phyloP scores from a whole-genome alignment of 768 basidiomycete genomes.

The Sarcomyxa edulis region DNA sequence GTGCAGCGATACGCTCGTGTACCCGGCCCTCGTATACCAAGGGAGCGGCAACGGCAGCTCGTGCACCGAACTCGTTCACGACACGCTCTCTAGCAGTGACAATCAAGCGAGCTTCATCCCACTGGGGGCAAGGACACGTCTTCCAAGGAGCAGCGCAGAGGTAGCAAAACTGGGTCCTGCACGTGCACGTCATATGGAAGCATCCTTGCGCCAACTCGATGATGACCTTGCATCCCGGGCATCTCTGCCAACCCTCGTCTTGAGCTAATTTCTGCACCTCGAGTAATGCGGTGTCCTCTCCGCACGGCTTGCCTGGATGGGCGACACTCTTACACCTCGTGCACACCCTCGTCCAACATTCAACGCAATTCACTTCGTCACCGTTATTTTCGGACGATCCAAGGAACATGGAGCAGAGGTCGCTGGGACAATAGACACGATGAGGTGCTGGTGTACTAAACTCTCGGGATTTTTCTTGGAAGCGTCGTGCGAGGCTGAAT shows the following conservation, averaged over 20 bases:
- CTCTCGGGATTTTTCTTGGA: constrained; percentile 45
- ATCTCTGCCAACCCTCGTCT: constrained; percentile 52
- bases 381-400: constrained; percentile 26
- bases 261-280: constrained; percentile 41
- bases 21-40: constrained; percentile 24
- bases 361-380: constrained; percentile 26
- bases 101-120: constrained; percentile 50
- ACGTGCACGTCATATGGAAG: constrained; percentile 61
- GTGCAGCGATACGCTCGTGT: constrained; percentile 23
- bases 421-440: constrained; percentile 45
- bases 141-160: constrained; percentile 61
- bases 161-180: constrained; percentile 59
- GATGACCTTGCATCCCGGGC: constrained; percentile 50
- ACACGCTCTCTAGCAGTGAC: constrained; percentile 41
- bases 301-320: constrained; percentile 36
- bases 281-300: constrained; percentile 34
- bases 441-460: constrained; percentile 33
- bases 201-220: constrained; percentile 56
- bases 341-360: constrained; percentile 39
- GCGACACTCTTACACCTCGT: constrained; percentile 40
- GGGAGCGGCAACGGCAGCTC: constrained; percentile 21
- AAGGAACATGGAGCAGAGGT: constrained; percentile 50
- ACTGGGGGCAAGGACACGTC: constrained; percentile 53
- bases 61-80: constrained; percentile 29
- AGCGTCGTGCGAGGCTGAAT: constrained; percentile 17